Evolutionary conservation across 345 rosid genomes (phyloP).

Genomic region (Ailanthus altissimus): DNA sequence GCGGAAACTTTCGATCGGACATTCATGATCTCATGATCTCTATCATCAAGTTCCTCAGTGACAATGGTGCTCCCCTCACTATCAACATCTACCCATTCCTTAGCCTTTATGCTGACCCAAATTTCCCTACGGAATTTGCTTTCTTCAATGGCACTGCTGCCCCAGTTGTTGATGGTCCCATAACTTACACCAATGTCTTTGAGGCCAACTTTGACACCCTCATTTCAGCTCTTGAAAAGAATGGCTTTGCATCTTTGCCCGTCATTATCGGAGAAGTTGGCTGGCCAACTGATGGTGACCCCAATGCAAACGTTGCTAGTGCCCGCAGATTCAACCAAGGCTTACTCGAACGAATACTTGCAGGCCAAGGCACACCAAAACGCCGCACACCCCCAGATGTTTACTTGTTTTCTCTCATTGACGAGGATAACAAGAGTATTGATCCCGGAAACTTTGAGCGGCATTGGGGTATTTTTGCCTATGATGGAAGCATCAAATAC

Average conservation of each 20-base stretch:
- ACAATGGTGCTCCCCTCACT: constrained; percentile 57
- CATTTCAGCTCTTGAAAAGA: constrained; percentile 66
- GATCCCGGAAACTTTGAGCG: constrained; percentile 76
- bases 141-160: constrained; percentile 60
- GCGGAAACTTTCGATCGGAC: constrained; percentile 71
- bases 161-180: constrained; percentile 78
- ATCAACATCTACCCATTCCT: constrained; percentile 94
- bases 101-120: constrained; percentile 69
- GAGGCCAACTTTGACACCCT: constrained; percentile 90
- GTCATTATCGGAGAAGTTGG: constrained; percentile 89
- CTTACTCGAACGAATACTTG: constrained; percentile 50
- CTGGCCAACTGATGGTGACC: constrained; percentile 89
- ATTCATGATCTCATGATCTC: constrained; percentile 62
- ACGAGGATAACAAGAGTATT: constrained; percentile 80
- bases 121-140: constrained; percentile 80
- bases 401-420: constrained; percentile 72
- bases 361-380: constrained; percentile 70
- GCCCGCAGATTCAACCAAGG: constrained; percentile 87
- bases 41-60: constrained; percentile 59
- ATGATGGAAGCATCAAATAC: constrained; percentile 72
- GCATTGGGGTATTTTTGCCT: constrained; percentile 82
- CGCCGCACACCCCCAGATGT: constrained; percentile 62
- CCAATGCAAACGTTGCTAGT: constrained; percentile 47
- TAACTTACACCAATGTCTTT: constrained; percentile 76
- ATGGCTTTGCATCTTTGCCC: constrained; percentile 70